Percentiles rank a stretch among this genome's conserved stretches.
phyloP scores from a whole-genome alignment of 225 moss, liverwort and hornwort species.

The Lunularia cruciata region DNA sequence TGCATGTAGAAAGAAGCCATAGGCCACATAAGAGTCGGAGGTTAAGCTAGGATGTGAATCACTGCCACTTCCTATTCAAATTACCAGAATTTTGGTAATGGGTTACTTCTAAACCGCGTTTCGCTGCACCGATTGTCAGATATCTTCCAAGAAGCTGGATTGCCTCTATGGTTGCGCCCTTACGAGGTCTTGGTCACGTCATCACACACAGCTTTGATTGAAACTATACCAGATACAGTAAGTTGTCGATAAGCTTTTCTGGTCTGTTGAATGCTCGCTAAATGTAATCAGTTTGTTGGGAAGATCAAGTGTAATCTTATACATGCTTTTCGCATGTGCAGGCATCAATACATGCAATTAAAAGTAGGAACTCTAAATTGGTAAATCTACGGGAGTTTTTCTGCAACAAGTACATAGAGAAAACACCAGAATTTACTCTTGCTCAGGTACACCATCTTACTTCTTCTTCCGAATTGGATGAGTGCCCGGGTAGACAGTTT shows the following conservation, averaged over 20 bases:
- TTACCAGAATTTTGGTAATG: too few relatives aligned
- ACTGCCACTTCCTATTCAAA: too few relatives aligned
- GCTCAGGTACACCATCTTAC: conserved; percentile 62
- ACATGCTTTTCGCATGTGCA: conserved; percentile 44
- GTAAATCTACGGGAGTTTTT: conserved; percentile 90
- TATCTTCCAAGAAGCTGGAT: conserved; percentile 97
- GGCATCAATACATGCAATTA: conserved; percentile 99
- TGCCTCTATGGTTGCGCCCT: conserved; percentile 96
- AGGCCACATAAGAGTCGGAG: too few relatives aligned
- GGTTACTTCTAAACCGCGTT: background rate
- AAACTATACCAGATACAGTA: conserved; percentile 98
- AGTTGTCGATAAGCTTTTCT: conserved; percentile 24
- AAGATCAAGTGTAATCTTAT: too few relatives aligned
- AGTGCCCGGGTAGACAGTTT: too few relatives aligned
- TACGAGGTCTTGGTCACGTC: conserved; percentile 99
- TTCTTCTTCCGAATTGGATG: too few relatives aligned
- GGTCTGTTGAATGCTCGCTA: background rate
- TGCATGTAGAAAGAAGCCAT: too few relatives aligned
- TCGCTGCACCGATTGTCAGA: conserved; percentile 37
- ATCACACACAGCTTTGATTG: conserved; percentile 95
- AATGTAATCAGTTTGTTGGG: too few relatives aligned
- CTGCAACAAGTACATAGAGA: conserved; percentile 90
- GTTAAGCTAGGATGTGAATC: too few relatives aligned
- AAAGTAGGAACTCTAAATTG: conserved; percentile 89
- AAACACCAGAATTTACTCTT: conserved; percentile 81